A percentile compares a stretch with the other conserved stretches of the same genome.
phyloP scores from a whole-genome alignment of 352 stramenopile species.

The Pythium aphanidermatum region DNA sequence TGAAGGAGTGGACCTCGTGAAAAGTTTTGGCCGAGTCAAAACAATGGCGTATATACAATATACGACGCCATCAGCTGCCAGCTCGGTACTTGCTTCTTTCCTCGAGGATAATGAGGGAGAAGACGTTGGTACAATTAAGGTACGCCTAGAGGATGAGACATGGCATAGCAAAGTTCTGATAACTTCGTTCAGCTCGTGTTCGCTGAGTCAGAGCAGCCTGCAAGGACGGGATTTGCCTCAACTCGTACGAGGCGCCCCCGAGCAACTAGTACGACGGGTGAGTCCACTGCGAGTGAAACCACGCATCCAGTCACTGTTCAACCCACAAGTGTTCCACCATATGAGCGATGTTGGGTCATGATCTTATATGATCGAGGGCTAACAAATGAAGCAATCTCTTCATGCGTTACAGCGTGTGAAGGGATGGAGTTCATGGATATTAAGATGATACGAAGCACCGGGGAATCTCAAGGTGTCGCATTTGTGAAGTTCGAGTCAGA shows the following conservation, averaged over 20 bases:
- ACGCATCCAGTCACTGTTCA: neutral
- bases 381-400: constrained; percentile 56
- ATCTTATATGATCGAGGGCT: constrained; percentile 62
- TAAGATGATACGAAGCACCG: constrained; percentile 56
- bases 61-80: constrained; percentile 24
- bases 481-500: constrained; percentile 75
- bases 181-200: constrained; percentile 6
- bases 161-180: neutral
- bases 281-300: constrained; percentile 16
- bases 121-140: constrained; percentile 8
- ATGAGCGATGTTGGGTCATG: constrained; percentile 47
- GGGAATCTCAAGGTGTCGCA: constrained; percentile 57
- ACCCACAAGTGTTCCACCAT: neutral
- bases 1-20: constrained; percentile 54
- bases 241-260: neutral
- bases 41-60: constrained; percentile 84
- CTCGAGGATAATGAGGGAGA: constrained; percentile 24
- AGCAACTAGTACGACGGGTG: constrained; percentile 1
- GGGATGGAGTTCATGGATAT: constrained; percentile 85
- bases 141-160: neutral
- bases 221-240: no score
- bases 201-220: constrained; percentile 10
- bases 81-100: constrained; percentile 14
- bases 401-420: constrained; percentile 39
- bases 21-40: constrained; percentile 75